Percentiles rank a stretch among this genome's conserved stretches.
phyloP scores from a whole-genome alignment of 352 stramenopile genomes.

The Elongisporangium prolatum region DNA sequence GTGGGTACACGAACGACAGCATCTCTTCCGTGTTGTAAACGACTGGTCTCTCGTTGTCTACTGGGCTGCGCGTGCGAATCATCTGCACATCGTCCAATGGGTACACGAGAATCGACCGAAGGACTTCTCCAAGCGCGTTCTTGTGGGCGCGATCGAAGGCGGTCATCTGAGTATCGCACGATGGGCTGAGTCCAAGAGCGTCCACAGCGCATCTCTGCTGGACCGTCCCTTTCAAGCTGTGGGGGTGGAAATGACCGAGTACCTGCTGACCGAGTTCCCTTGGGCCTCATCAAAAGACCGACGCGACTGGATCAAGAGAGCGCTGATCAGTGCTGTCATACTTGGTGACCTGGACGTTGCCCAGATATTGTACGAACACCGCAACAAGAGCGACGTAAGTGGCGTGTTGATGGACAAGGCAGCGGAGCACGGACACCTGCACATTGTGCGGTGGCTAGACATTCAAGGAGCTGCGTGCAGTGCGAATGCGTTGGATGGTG shows the following conservation, averaged over 20 bases:
- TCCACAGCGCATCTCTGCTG: background rate
- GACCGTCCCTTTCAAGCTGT: background rate
- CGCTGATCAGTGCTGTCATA: background rate
- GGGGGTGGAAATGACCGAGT: background rate
- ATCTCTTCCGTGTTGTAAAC: background rate
- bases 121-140: background rate
- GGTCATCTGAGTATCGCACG: background rate
- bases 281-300: background rate
- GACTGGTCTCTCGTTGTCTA: background rate
- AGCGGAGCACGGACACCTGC: constrained; percentile 20
- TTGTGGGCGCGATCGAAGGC: background rate
- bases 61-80: background rate
- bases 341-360: constrained; percentile 15
- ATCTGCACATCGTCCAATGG: background rate
- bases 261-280: background rate
- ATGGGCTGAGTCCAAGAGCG: background rate
- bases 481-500: constrained; percentile 18
- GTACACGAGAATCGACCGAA: background rate
- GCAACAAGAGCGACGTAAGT: constrained; percentile 4
- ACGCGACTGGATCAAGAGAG: background rate
- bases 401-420: constrained; percentile 23
- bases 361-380: background rate
- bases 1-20: background rate
- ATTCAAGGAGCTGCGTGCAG: constrained; percentile 11
- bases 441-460: constrained; percentile 19